Conservation (phyloP, 2,329 filamentous ascomycete species). For the Talaromyces sp. region DNA sequence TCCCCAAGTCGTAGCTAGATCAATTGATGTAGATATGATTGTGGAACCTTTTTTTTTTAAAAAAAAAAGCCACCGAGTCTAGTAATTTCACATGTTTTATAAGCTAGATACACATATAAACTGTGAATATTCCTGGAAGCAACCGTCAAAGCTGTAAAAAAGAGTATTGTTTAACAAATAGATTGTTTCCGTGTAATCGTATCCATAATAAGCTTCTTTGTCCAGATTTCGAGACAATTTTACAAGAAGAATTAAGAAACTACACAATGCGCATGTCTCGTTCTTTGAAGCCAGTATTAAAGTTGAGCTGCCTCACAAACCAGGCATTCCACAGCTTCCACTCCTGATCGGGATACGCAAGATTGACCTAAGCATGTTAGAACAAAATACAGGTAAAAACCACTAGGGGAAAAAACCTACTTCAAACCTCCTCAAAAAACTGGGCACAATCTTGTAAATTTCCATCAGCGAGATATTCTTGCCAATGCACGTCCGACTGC, state of each 20-base stretch:
- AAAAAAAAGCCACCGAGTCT: too few species aligned
- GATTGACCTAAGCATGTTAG: slow-evolving; percentile 28
- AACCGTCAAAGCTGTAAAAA: too few species aligned
- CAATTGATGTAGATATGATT: too few species aligned
- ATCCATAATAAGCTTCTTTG: neutral
- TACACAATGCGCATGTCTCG: neutral
- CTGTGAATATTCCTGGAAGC: too few species aligned
- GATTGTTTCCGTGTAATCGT: neutral
- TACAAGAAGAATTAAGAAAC: neutral
- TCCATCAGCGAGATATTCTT: slow-evolving; percentile 27
- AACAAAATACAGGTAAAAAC: slow-evolving; percentile 20
- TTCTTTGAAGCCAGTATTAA: slow-evolving; percentile 3
- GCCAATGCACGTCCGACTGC: slow-evolving; percentile 51
- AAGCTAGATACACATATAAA: neutral
- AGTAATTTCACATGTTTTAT: neutral
- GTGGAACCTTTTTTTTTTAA: too few species aligned
- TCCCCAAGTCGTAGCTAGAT: too few species aligned
- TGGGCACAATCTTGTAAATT: slow-evolving; percentile 25
- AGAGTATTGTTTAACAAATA: neutral
- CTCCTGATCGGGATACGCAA: slow-evolving; percentile 6
- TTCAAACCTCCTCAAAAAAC: slow-evolving; percentile 48
- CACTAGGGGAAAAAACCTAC: neutral
- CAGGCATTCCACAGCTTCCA: slow-evolving; percentile 5
- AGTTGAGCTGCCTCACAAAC: slow-evolving; percentile 4
- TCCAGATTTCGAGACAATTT: neutral